Evolutionary conservation across 768 basidiomycete genomes (phyloP), one percentile per base, ranked within the genome.

Genomic region (Tricholoma terreum): DNA sequence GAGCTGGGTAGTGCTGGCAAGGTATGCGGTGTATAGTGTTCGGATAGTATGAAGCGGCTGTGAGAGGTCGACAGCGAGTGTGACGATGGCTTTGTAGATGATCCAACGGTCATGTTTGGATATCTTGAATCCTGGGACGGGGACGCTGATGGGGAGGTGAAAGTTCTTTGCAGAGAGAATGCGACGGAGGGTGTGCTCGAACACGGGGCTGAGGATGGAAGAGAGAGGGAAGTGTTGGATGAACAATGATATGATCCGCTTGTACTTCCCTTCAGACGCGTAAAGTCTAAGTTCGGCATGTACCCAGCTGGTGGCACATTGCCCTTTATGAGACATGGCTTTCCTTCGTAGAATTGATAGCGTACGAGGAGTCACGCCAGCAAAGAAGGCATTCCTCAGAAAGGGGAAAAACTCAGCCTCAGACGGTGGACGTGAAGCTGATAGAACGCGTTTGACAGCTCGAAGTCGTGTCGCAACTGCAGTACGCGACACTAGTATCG

Each of bases 21-120:
- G 50, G 42, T 55, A 65, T 7, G 56, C 17, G 6, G 36, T 21
- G 54, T 63, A 63, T 15, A 65, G 53, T n/a, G 15, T 33, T 19
- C 43, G 48, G 10, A 65, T 31, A 9, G 52, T 42, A 7, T 27
- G 46, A 12, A 61, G 40, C 8, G 58, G 61, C 10, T 48, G 33
- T 1, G 60, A 58, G 5, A 65, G 53, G 2, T 40, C 46, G 8
- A 49, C 27, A 3, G 58, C 38, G 34, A 65, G 57, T 5, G 42
- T 46, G 17, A 63, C 52, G 53, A 65, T 58, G 14, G 64, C 17
- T 34, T 58, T 58, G 6, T 60, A 48, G 12, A 61, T 40, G n/a
- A 60, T 45, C 59, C 64, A 61, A 35, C 48, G 58, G 36, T 59
- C 27, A 15, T 51, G 45, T 21, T 54, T 45, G 8, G 19, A 2